phyloP scores from a whole-genome alignment of 2,329 filamentous ascomycete genomes.

The Rasamsonia emersonii region DNA sequence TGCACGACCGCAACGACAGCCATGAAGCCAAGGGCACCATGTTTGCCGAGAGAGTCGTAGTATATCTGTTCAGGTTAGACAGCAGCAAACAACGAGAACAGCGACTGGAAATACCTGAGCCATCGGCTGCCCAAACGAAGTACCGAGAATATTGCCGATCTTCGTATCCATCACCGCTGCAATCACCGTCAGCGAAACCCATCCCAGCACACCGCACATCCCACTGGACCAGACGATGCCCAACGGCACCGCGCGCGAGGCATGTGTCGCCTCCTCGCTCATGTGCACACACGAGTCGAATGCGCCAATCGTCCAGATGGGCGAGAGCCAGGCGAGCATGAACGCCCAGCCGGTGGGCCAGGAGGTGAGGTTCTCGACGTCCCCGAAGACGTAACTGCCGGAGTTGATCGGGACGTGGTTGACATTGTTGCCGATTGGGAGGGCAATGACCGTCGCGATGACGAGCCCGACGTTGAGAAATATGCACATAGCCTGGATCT shows the following conservation, averaged over 20 bases:
- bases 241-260: slow-evolving; percentile 50
- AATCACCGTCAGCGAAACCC: slow-evolving; percentile 49
- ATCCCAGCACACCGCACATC: slow-evolving; percentile 49
- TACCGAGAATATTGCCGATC: slow-evolving; percentile 40
- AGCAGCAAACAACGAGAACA: too few species aligned
- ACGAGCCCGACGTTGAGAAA: slow-evolving; percentile 50
- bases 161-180: slow-evolving; percentile 50
- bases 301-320: slow-evolving; percentile 51
- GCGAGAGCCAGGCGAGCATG: slow-evolving; percentile 52
- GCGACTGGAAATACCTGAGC: too few species aligned
- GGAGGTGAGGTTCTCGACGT: slow-evolving; percentile 49
- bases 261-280: slow-evolving; percentile 54
- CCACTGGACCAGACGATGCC: slow-evolving; percentile 53
- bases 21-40: slow-evolving; percentile 52
- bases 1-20: slow-evolving; percentile 52
- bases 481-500: slow-evolving; percentile 49
- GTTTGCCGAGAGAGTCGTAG: slow-evolving; percentile 52
- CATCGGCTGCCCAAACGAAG: slow-evolving; percentile 52
- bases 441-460: slow-evolving; percentile 46
- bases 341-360: slow-evolving; percentile 53
- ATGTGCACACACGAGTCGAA: slow-evolving; percentile 54
- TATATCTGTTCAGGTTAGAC: slow-evolving; percentile 51
- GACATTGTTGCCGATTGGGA: slow-evolving; percentile 42
- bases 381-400: slow-evolving; percentile 45
- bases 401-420: slow-evolving; percentile 22